Base-by-base conservation (phyloP, 352 stramenopile species). In the Phytopythium sindhum region DNA sequence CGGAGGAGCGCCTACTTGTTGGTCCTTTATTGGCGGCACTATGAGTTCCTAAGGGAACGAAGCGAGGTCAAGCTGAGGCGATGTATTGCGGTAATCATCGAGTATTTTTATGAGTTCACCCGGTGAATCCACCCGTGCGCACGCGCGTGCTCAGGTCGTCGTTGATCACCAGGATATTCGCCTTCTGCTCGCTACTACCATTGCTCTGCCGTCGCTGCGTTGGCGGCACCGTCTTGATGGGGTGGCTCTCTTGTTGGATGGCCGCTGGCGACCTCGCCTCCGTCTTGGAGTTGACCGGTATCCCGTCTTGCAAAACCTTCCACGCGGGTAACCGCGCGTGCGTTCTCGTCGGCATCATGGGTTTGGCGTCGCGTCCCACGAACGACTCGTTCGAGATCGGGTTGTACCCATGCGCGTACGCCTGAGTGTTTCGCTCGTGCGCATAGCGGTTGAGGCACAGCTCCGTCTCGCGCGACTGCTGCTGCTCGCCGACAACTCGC, bases 341-440 rank as follows among this genome's bases (percentile, higher is more conserved):
- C 12, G 81, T 89, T 23, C 80, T 65, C 28, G 75, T 74, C 19
- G 80, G 61, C 51, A 81, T 65, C 17, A 67, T 78, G 1, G 64
- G 42, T 54, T 90, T 89, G 15, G 76, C 69, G 24, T 84, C 57
- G 63, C 75, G 69, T 1, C 84, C 84, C 1, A 69, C 65, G 26
- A 83, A 90, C 4, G 71, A 53, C 35, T 89, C 67, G 61, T 92
- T 89, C 0, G 84, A 84, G 41, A 92, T 68, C 23, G 83, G 78
- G 29, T 92, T 78, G 42, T 80, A 90, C 50, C 81, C 80, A 53
- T 92, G 84, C 21, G 77, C 66, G 23, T 84, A 84, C 5, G 67
- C 70, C 57, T 90, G 58, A 24, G 66, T 63, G 50, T 90, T 80
- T 11, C 84, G 81, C 59, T 84, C 77, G 47, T 90, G 79, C 1